Conservation (phyloP, 139 green algal species). For the Microglena sp. region DNA sequence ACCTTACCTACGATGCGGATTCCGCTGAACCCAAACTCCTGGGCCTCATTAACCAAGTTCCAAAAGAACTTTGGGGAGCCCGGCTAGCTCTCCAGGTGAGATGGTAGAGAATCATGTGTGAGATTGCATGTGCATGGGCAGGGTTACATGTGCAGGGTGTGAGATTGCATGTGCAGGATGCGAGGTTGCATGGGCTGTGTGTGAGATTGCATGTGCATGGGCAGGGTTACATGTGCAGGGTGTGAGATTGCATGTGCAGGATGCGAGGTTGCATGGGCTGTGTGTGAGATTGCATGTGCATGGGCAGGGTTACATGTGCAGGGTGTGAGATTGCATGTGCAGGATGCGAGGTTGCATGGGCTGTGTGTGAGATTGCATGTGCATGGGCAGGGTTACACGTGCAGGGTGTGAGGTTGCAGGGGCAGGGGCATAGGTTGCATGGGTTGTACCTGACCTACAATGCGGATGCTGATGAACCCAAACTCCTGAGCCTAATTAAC, state of each 20-base stretch:
- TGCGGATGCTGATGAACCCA: constrained; percentile 17
- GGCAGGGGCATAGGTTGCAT: background rate
- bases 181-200: background rate
- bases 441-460: background rate
- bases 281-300: background rate
- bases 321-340: background rate
- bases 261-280: background rate
- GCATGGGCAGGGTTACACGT: background rate
- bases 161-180: background rate
- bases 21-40: constrained; percentile 39
- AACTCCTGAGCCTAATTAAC: constrained; percentile 50
- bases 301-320: background rate
- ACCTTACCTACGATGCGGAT: constrained; percentile 51
- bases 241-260: background rate
- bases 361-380: background rate
- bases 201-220: background rate
- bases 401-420: background rate
- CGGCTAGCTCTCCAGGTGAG: constrained; percentile 36
- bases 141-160: background rate
- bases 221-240: background rate
- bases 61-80: constrained; percentile 66
- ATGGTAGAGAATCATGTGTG: too few relatives aligned
- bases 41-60: constrained; percentile 50
- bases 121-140: too few relatives aligned
- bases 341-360: background rate